Percentiles rank a stretch among this genome's conserved stretches.
Evolutionary conservation across 306 rosid species (phyloP).

Genomic region (Castanea mollissima): DNA sequence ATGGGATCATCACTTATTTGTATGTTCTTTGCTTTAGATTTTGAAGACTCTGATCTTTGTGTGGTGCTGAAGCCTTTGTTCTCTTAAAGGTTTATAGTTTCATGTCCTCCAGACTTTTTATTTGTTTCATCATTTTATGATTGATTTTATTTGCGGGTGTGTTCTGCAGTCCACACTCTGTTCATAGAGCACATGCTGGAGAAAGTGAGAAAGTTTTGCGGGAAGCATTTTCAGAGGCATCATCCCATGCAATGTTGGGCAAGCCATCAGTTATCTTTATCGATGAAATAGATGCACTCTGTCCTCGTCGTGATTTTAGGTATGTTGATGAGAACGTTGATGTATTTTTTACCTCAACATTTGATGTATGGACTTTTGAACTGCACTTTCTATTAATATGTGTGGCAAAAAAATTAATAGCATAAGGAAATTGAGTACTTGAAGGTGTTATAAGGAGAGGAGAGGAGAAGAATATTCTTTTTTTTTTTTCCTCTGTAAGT

Average conservation of each 20-base stretch:
- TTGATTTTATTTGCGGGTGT: constrained; percentile 18
- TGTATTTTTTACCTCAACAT: constrained; percentile 7
- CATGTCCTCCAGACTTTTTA: constrained; percentile 4
- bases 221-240: constrained; percentile 78
- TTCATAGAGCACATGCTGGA: constrained; percentile 68
- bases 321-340: constrained; percentile 17
- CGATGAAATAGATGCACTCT: constrained; percentile 87
- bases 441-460: not conserved
- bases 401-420: too few species aligned
- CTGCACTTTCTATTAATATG: not conserved
- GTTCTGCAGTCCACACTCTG: constrained; percentile 73
- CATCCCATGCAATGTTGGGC: constrained; percentile 51
- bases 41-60: not conserved
- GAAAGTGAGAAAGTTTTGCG: constrained; percentile 80
- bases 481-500: not conserved
- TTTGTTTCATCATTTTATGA: constrained; percentile 2
- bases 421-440: not conserved
- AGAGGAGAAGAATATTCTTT: not conserved
- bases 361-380: constrained; percentile 2
- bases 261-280: constrained; percentile 74
- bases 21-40: not conserved
- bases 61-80: not conserved
- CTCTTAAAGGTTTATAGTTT: not conserved
- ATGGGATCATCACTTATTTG: not conserved
- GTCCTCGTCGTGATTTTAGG: constrained; percentile 86